Base-by-base conservation (phyloP, 164 flowering plant genomes). In the Berberis vulgaris region DNA sequence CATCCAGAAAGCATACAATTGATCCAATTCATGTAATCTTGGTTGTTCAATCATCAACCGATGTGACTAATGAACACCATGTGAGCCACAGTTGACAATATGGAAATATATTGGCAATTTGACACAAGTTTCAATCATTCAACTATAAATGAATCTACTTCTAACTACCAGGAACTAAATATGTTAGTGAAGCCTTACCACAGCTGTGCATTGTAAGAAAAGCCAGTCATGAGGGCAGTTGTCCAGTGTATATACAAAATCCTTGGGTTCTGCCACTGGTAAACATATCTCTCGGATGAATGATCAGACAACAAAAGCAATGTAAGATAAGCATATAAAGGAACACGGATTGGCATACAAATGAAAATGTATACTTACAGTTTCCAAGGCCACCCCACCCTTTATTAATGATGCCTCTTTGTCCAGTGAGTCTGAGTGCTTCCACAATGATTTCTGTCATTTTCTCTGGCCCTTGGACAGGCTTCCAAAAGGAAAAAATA, bases 351-450 rank as follows among this genome's bases (percentile, higher is more conserved):
- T 26, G 26, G 26, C 26, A 26, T 26, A 26, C 26, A 26, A 26
- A 26, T 26, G 26, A 26, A 26, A 26, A 26, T 68, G 49, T 53
- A 59, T 71, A 86, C 96, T 83, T 75, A 95, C 99, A 82, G 67
- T 91, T 66, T 38, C 99, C 99, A 72, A 95, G 92, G 65, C 97
- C 99, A 74, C 99, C 97, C 99, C 99, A 95, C 54, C 97, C 99
- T 78, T 86, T 91, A 79, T 91, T 95, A 53, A 91, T 87, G 67
- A 95, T 89, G 50, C 99, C 99, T 82, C 99, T 83, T 69, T 89
- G 96, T 66, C 84, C 83, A 67, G 99, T 95, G 42, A 44, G 65
- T 81, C 88, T 83, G 67, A 95, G 73, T 47, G 97, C 97, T 46
- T 88, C 80, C 74, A 95, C 96, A 74, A 95, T 95, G 65, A 81